phyloP scores from a whole-genome alignment of 257 asterid species.

The Jaltomata sinuosa region DNA sequence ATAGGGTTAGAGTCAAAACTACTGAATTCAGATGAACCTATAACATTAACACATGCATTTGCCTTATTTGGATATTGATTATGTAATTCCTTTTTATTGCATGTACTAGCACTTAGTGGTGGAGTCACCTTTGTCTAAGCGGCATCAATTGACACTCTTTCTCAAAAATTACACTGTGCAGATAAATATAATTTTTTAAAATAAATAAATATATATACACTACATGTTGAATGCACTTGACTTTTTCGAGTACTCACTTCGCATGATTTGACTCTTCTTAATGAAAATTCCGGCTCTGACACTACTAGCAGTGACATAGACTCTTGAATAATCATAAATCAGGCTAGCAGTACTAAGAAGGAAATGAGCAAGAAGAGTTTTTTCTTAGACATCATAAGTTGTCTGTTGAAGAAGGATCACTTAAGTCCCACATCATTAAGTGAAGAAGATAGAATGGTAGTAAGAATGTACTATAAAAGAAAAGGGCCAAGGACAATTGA shows the following conservation, averaged over 20 bases:
- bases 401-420: neutral
- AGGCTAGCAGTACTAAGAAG: neutral
- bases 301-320: neutral
- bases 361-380: neutral
- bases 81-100: neutral
- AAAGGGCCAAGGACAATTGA: too few relatives aligned
- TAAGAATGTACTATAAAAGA: neutral
- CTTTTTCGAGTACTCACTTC: too few relatives aligned
- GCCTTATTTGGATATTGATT: neutral
- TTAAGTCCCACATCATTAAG: neutral
- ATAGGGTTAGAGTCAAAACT: neutral
- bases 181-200: too few relatives aligned
- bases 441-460: neutral
- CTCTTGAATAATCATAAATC: neutral
- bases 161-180: too few relatives aligned
- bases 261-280: neutral
- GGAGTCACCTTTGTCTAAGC: neutral
- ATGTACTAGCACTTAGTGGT: too few relatives aligned
- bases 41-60: neutral
- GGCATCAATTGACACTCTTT: neutral
- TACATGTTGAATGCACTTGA: neutral
- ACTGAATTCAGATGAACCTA: neutral
- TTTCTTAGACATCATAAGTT: neutral
- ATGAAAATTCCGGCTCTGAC: neutral
- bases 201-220: too few relatives aligned